These are phyloP conservation scores for Alternaria consortialis DNA, from an alignment of 2,329 filamentous ascomycete species.

Conservation along the genomic window DNA sequence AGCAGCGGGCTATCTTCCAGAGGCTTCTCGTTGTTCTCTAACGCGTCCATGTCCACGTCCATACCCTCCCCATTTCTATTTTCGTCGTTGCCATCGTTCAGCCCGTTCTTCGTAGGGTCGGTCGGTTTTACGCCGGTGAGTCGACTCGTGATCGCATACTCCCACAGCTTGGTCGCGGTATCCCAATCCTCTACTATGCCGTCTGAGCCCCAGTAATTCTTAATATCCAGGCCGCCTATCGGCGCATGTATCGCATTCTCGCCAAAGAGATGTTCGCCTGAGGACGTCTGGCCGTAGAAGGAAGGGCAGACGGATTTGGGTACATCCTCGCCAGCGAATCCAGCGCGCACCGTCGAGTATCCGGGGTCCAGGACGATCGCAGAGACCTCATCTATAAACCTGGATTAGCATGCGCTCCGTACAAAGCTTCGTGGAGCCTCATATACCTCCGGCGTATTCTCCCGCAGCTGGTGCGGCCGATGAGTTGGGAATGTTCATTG, in stretches of 20 bases:
- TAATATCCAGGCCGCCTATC: constrained; percentile 78
- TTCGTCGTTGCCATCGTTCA: constrained; percentile 81
- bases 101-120: constrained; percentile 76
- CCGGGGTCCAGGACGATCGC: constrained; percentile 96
- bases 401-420: constrained; percentile 22
- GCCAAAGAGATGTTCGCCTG: constrained; percentile 74
- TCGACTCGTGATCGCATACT: constrained; percentile 87
- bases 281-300: constrained; percentile 74
- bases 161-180: constrained; percentile 86
- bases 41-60: constrained; percentile 64
- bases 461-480: constrained; percentile 52
- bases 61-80: constrained; percentile 65
- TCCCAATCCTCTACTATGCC: constrained; percentile 98
- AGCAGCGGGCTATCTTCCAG: constrained; percentile 89
- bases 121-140: constrained; percentile 79
- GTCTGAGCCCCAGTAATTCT: constrained; percentile 90
- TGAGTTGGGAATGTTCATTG: constrained; percentile 50
- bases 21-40: constrained; percentile 73
- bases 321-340: constrained; percentile 96
- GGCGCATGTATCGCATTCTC: constrained; percentile 89
- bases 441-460: constrained; percentile 58
- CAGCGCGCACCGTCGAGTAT: constrained; percentile 88
- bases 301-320: constrained; percentile 93
- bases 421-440: constrained; percentile 13
- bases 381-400: constrained; percentile 83